Evolutionary conservation across 1,284 basidiomycete species (phyloP).

Genomic region (Stygiomarasmius scandens): DNA sequence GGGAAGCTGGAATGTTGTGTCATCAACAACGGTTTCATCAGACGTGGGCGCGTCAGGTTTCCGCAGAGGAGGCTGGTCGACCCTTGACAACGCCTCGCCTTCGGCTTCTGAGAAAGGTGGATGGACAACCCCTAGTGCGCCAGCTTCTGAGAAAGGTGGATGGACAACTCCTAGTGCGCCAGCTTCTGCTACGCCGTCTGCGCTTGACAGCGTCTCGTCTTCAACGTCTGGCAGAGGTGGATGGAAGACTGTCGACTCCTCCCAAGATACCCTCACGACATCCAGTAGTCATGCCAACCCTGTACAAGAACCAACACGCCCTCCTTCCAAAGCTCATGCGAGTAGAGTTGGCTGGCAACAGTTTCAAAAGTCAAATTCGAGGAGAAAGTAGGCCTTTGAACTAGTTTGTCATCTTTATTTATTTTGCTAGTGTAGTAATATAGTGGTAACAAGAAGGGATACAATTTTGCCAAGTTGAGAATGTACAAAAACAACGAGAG

Average conservation of each 20-base stretch:
- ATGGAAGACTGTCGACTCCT: too few relatives aligned
- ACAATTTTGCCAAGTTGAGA: background rate
- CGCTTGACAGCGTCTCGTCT: too few relatives aligned
- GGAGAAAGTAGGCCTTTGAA: conserved; percentile 9
- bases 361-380: conserved; percentile 44
- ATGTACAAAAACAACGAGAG: conserved; percentile 1
- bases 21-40: conserved; percentile 6
- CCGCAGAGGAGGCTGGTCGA: conserved; percentile 61
- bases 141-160: too few relatives aligned
- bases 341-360: conserved; percentile 56
- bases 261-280: conserved; percentile 8
- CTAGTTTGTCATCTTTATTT: background rate
- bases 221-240: too few relatives aligned
- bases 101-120: conserved; percentile 1
- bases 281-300: too few relatives aligned
- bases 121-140: background rate
- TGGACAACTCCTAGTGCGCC: too few relatives aligned
- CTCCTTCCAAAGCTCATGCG: conserved; percentile 27
- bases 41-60: conserved; percentile 43
- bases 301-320: conserved; percentile 29
- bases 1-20: conserved; percentile 1
- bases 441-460: background rate
- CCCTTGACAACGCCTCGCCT: conserved; percentile 47
- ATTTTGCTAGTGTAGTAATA: background rate
- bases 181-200: too few relatives aligned